Percentiles rank a stretch among this genome's conserved stretches.
phyloP scores from a whole-genome alignment of 306 rosid species.

The Styphnolobium japonicum region DNA sequence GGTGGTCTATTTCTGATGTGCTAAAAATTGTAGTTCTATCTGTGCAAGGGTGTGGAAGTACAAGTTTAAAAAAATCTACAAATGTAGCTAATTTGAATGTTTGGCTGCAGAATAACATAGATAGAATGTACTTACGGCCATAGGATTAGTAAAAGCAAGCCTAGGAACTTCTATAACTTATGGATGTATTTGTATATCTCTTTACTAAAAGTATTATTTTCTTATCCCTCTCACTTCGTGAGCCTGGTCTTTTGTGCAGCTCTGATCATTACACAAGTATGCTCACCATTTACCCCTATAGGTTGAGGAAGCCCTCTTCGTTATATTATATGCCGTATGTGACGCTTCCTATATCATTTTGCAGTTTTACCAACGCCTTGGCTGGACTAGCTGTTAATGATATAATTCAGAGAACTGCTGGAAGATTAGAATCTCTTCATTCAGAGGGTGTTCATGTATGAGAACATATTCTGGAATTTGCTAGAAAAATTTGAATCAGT shows the following conservation, averaged over 20 bases:
- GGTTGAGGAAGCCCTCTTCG: background rate
- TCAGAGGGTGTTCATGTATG: slow-evolving; percentile 98
- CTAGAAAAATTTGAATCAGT: background rate
- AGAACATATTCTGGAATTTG: slow-evolving; percentile 10
- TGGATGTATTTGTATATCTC: background rate
- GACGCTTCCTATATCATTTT: slow-evolving; percentile 25
- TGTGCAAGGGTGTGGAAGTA: background rate
- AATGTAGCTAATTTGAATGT: background rate
- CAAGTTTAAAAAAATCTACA: background rate
- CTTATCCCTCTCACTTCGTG: background rate
- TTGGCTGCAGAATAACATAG: background rate
- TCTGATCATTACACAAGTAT: background rate
- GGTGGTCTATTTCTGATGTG: slow-evolving; percentile 6
- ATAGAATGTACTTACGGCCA: background rate
- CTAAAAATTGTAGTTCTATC: background rate
- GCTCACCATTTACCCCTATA: background rate
- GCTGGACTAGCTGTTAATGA: slow-evolving; percentile 73
- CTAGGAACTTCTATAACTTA: background rate
- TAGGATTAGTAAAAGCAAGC: slow-evolving; percentile 10
- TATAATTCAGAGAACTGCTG: slow-evolving; percentile 76
- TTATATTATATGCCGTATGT: background rate
- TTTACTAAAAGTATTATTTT: background rate
- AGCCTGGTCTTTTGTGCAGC: background rate
- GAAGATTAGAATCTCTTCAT: slow-evolving; percentile 87
- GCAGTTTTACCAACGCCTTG: slow-evolving; percentile 80